Evolutionary conservation across 1,139 yeast genomes (phyloP).

Genomic region (Diutina catenulata): DNA sequence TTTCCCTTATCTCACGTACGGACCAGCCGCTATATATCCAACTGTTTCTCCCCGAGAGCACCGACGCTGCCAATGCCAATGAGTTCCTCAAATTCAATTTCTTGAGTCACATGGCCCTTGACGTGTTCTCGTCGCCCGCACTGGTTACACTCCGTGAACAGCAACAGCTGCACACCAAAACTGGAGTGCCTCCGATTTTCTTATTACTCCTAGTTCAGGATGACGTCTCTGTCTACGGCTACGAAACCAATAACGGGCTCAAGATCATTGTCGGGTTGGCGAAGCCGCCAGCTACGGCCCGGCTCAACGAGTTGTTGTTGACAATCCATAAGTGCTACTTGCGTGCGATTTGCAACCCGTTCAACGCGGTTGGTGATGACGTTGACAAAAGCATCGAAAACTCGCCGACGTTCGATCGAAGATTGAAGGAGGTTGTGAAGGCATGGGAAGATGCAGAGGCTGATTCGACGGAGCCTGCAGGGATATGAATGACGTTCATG

Average conservation of each 20-base stretch:
- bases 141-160: constrained; percentile 27
- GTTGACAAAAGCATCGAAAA: constrained; percentile 12
- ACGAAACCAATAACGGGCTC: constrained; percentile 49
- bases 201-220: constrained; percentile 47
- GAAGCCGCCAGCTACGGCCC: constrained; percentile 6
- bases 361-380: constrained; percentile 20
- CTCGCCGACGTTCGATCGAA: background rate
- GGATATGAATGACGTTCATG: too few relatives aligned
- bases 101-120: constrained; percentile 56
- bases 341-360: constrained; percentile 45
- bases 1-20: constrained; percentile 42
- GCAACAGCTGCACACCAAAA: constrained; percentile 20
- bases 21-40: constrained; percentile 53
- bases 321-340: constrained; percentile 39
- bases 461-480: too few relatives aligned
- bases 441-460: background rate
- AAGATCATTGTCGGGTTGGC: constrained; percentile 42
- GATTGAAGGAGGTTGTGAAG: background rate
- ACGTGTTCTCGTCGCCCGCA: constrained; percentile 46
- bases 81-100: constrained; percentile 47
- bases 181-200: constrained; percentile 13
- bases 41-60: constrained; percentile 23
- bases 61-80: constrained; percentile 19
- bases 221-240: constrained; percentile 48
- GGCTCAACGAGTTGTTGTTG: constrained; percentile 22